phyloP scores from a whole-genome alignment of 2,329 filamentous ascomycete genomes.

The Zymoseptoria crescenta region DNA sequence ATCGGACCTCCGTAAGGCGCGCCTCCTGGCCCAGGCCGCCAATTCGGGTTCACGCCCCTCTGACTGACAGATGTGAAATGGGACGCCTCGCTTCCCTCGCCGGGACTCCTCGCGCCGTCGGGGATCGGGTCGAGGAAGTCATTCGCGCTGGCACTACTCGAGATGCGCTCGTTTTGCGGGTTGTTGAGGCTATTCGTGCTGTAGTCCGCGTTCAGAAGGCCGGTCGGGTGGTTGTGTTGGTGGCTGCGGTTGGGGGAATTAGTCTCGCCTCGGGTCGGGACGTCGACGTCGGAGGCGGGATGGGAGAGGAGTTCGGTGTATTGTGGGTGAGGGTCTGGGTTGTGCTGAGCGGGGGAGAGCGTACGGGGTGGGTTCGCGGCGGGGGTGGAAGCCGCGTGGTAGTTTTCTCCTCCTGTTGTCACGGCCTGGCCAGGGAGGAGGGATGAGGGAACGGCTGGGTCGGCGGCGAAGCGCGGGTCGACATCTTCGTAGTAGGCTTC shows the following conservation, averaged over 20 bases:
- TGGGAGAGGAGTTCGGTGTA: background rate
- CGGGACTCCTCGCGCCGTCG: constrained; percentile 58
- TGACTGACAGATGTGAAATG: constrained; percentile 89
- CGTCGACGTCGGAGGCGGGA: background rate
- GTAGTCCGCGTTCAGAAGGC: constrained; percentile 3
- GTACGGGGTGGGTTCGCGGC: constrained; percentile 1
- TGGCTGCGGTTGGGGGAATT: background rate
- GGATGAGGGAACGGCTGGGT: constrained; percentile 10
- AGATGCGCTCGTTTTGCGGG: constrained; percentile 56
- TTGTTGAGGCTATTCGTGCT: constrained; percentile 1
- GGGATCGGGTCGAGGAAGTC: constrained; percentile 55
- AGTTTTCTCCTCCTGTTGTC: constrained; percentile 6
- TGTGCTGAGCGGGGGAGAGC: constrained; percentile 1
- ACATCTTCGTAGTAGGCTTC: constrained; percentile 83
- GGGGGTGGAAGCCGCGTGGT: constrained; percentile 7
- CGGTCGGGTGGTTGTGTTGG: constrained; percentile 3
- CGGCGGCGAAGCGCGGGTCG: constrained; percentile 72
- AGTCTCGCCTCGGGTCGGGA: background rate
- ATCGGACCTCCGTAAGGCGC: background rate
- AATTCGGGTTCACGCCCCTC: constrained; percentile 78
- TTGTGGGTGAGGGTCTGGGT: constrained; percentile 1
- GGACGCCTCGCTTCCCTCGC: constrained; percentile 58
- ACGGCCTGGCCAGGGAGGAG: background rate
- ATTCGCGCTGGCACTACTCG: constrained; percentile 38
- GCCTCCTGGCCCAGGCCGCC: constrained; percentile 47